Evolutionary conservation across 2,329 filamentous ascomycete species (phyloP).

Genomic region (Aplosporella prunicola): DNA sequence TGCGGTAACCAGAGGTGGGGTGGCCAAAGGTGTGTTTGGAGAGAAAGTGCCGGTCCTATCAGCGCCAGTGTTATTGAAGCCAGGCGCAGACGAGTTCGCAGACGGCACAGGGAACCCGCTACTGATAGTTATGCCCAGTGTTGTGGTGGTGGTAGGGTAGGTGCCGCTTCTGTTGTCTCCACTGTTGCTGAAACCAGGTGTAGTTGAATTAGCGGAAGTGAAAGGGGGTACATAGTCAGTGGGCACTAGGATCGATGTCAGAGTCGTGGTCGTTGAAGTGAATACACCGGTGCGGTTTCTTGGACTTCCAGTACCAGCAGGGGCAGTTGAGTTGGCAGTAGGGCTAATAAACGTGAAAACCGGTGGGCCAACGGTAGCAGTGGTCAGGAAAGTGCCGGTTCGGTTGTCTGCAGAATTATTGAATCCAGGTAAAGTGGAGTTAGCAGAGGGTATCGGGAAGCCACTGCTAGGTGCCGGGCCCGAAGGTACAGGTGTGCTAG

Average conservation of each 20-base stretch:
- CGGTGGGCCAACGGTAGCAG: neutral
- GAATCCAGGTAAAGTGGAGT: constrained; percentile 3
- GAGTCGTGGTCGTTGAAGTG: neutral
- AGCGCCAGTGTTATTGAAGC: neutral
- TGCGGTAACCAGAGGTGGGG: too few relatives aligned
- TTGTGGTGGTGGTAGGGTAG: neutral
- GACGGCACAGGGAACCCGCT: constrained; percentile 6
- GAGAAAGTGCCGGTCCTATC: constrained; percentile 5
- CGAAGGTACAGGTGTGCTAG: neutral
- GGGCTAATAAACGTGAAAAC: neutral
- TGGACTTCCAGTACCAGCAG: neutral
- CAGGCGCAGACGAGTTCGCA: constrained; percentile 4
- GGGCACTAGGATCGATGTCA: neutral
- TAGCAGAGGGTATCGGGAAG: neutral
- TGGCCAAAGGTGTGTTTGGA: neutral
- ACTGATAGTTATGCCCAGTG: constrained; percentile 7
- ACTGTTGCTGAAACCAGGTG: neutral
- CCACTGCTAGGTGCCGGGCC: neutral
- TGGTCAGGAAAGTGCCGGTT: neutral
- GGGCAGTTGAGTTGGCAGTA: constrained; percentile 2
- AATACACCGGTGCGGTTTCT: neutral
- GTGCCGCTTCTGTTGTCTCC: neutral
- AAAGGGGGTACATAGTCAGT: neutral
- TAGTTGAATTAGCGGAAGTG: neutral
- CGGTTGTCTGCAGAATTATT: neutral